Conservation (phyloP, 2,329 filamentous ascomycete genomes). For the Xylaria multiplex region DNA sequence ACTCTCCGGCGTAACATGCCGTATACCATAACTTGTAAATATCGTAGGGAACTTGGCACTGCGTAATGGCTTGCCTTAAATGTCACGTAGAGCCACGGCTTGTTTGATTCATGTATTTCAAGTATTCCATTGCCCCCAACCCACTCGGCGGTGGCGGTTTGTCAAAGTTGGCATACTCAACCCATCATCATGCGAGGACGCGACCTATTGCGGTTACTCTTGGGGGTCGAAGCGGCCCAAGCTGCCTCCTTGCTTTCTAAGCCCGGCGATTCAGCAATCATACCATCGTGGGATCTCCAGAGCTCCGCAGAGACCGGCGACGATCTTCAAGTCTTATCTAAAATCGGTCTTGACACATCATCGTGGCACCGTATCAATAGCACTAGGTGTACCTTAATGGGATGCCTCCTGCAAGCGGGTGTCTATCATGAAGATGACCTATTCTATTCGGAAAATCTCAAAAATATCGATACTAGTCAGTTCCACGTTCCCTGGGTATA, state of each 20-base stretch:
- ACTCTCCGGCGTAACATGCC: slow-evolving; percentile 34
- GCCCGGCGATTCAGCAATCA: slow-evolving; percentile 42
- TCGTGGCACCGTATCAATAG: slow-evolving; percentile 61
- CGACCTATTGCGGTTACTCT: slow-evolving; percentile 33
- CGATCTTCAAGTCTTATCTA: slow-evolving; percentile 54
- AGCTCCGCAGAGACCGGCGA: slow-evolving; percentile 53
- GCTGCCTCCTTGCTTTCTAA: slow-evolving; percentile 37
- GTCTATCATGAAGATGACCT: slow-evolving; percentile 63
- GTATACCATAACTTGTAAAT: slow-evolving; percentile 14
- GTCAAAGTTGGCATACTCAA: slow-evolving; percentile 13
- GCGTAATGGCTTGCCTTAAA: slow-evolving; percentile 24
- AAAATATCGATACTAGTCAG: slow-evolving; percentile 54
- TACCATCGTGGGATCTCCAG: slow-evolving; percentile 61
- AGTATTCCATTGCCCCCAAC: not conserved
- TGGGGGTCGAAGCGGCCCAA: slow-evolving; percentile 29
- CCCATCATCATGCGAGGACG: slow-evolving; percentile 38
- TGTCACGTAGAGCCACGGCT: slow-evolving; percentile 1
- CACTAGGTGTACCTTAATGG: slow-evolving; percentile 65
- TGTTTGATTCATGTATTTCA: not conserved
- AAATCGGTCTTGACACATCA: slow-evolving; percentile 56
- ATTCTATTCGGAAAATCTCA: slow-evolving; percentile 64
- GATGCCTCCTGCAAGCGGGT: slow-evolving; percentile 62
- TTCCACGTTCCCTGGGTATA: slow-evolving; percentile 70
- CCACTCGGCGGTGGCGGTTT: slow-evolving; percentile 7
- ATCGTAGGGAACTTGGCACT: slow-evolving; percentile 13